Evolutionary conservation across 2,329 filamentous ascomycete genomes (phyloP), one percentile per base, ranked within the genome.

Genomic region (Penicillium corylophilum): DNA sequence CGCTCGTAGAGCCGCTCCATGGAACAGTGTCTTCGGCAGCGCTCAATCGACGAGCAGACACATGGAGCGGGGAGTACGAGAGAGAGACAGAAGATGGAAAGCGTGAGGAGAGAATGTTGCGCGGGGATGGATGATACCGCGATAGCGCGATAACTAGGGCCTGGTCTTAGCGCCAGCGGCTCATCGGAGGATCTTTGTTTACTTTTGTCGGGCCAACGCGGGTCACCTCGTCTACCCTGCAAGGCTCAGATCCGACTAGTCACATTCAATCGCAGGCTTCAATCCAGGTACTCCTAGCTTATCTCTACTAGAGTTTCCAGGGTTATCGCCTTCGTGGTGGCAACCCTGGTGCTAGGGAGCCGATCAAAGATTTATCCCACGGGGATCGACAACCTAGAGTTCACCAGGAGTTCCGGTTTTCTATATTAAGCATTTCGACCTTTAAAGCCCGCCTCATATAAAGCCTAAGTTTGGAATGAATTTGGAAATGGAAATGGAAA

Each of bases 131-230:
- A 29, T 51, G 54, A 55, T 60, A 59, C 45, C 50, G 51, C 60
- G 60, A 63, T 62, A 62, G 56, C 57, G 53, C 56, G 59, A 57
- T 60, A 56, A 50, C 48, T 51, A 48, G 39, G 16, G 44, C 44
- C 48, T 49, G 55, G 54, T 48, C 56, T 55, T 58, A 58, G 58
- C 58, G 57, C 47, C 51, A 35, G 46, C 36, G 48, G 48, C 52
- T 54, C 46, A 28, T 28, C 52, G 10, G 48, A 48, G 29, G 45
- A 42, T 29, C 45, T 45, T 28, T 54, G 48, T 59, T 62, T 62
- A 57, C 42, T 44, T 59, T 59, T 59, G 57, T 53, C 57, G 42
- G 57, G 57, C 50, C 57, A 59, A 59, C 57, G 56, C 54, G 56
- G 42, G 29, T 43, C 44, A 49, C 15, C 46, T 45, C 45, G 20